A percentile compares a stretch with the other conserved stretches of the same genome.
These are phyloP conservation scores for Ophiostoma pallidulum DNA, from an alignment of 2,329 filamentous ascomycete species.

Conservation along the genomic window DNA sequence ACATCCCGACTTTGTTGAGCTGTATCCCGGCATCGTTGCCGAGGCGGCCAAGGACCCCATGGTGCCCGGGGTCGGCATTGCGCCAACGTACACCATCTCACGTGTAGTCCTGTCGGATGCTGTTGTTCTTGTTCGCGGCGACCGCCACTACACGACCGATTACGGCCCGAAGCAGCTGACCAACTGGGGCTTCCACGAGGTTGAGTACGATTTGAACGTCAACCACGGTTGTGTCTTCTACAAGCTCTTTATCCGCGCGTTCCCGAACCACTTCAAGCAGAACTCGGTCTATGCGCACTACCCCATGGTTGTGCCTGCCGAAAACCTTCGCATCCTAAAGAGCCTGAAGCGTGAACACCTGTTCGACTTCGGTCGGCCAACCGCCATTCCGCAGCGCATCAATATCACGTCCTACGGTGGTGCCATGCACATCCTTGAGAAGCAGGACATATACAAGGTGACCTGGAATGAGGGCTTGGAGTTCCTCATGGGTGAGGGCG, in stretches of 20 bases:
- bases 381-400: slow-evolving; percentile 38
- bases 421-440: slow-evolving; percentile 52
- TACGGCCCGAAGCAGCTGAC: slow-evolving; percentile 66
- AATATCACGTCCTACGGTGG: slow-evolving; percentile 52
- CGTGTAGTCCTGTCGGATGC: slow-evolving; percentile 70
- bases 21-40: slow-evolving; percentile 69
- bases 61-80: slow-evolving; percentile 64
- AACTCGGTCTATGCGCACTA: slow-evolving; percentile 78
- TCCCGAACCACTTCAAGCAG: slow-evolving; percentile 67
- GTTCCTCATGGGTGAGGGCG: slow-evolving; percentile 49
- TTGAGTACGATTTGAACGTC: slow-evolving; percentile 58
- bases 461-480: slow-evolving; percentile 55
- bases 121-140: slow-evolving; percentile 67
- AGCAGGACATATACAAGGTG: slow-evolving; percentile 52
- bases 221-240: slow-evolving; percentile 80
- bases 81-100: slow-evolving; percentile 66
- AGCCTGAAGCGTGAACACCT: slow-evolving; percentile 55
- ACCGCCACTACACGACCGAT: slow-evolving; percentile 71
- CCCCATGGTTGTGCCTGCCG: slow-evolving; percentile 59
- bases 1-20: slow-evolving; percentile 69
- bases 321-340: slow-evolving; percentile 63
- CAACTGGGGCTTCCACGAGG: slow-evolving; percentile 75
- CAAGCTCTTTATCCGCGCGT: slow-evolving; percentile 70
- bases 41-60: slow-evolving; percentile 68
- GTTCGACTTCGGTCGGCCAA: slow-evolving; percentile 61